Conservation (phyloP, 345 rosid species). For the Triadica sebifera region DNA sequence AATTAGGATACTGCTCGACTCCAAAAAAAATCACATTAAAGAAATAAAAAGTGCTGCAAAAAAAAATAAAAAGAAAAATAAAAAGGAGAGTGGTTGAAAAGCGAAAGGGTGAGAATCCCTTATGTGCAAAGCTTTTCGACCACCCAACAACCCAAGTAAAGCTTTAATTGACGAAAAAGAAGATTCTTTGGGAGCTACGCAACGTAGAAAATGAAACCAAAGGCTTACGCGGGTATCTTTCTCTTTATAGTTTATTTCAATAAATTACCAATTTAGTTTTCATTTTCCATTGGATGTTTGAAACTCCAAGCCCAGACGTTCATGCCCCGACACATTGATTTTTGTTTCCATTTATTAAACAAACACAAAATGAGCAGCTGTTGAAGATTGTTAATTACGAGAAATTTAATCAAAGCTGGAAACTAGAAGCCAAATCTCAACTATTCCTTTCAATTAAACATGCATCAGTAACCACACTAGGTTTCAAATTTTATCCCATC, state of each 20-base stretch:
- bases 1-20: background rate
- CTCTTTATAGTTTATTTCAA: background rate
- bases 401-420: slow-evolving; percentile 8
- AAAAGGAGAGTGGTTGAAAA: slow-evolving; percentile 46
- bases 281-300: background rate
- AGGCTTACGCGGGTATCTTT: background rate
- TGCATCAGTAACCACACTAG: too few species aligned
- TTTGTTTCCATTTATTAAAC: slow-evolving; percentile 24
- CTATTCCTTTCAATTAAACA: background rate
- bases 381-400: slow-evolving; percentile 14
- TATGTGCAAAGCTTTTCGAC: slow-evolving; percentile 35
- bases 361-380: slow-evolving; percentile 2
- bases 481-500: too few species aligned
- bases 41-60: background rate
- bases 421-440: background rate
- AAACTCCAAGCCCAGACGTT: slow-evolving; percentile 24
- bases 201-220: slow-evolving; percentile 34
- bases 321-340: slow-evolving; percentile 29
- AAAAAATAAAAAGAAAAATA: slow-evolving; percentile 6
- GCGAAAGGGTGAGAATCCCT: too few species aligned
- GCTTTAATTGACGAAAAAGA: slow-evolving; percentile 11
- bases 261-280: background rate
- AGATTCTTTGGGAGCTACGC: slow-evolving; percentile 43
- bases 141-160: slow-evolving; percentile 16
- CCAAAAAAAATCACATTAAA: background rate